A percentile compares a stretch with the other conserved stretches of the same genome.
Evolutionary conservation across 179 eudicot genomes (phyloP).

Genomic region (Beta corolliflora): DNA sequence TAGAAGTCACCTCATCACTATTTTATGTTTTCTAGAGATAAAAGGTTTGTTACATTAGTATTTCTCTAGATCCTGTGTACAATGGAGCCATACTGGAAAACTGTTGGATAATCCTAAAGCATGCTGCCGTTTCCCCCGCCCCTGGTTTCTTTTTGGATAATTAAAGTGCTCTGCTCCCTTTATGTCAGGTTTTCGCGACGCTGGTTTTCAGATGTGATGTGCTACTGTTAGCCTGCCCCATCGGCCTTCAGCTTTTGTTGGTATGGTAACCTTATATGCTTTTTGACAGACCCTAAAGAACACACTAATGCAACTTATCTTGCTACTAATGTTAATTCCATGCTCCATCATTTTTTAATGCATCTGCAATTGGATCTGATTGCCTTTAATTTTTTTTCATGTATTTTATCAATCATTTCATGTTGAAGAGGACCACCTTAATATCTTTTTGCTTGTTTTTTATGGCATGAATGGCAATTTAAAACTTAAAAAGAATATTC

Average conservation of each 20-base stretch:
- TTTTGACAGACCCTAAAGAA: neutral
- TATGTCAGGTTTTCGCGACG: conserved; percentile 77
- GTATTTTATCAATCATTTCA: neutral
- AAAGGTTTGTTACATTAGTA: neutral
- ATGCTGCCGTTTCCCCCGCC: neutral
- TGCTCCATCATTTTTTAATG: neutral
- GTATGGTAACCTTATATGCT: conserved; percentile 42
- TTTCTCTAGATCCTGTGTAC: neutral
- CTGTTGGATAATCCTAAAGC: neutral
- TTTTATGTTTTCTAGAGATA: neutral
- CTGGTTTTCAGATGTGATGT: conserved; percentile 89
- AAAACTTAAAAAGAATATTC: neutral
- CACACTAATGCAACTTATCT: neutral
- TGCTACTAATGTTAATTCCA: neutral
- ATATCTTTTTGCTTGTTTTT: neutral
- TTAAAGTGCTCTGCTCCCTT: conserved; percentile 25
- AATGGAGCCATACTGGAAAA: neutral
- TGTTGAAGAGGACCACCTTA: neutral
- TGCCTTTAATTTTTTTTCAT: neutral
- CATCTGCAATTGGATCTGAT: neutral
- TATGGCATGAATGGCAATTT: no score
- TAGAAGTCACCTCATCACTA: neutral
- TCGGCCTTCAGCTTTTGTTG: conserved; percentile 84
- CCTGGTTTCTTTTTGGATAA: neutral
- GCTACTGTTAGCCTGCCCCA: conserved; percentile 75